Base-by-base conservation (phyloP, 352 stramenopile genomes). In the Globisporangium ultimum region DNA sequence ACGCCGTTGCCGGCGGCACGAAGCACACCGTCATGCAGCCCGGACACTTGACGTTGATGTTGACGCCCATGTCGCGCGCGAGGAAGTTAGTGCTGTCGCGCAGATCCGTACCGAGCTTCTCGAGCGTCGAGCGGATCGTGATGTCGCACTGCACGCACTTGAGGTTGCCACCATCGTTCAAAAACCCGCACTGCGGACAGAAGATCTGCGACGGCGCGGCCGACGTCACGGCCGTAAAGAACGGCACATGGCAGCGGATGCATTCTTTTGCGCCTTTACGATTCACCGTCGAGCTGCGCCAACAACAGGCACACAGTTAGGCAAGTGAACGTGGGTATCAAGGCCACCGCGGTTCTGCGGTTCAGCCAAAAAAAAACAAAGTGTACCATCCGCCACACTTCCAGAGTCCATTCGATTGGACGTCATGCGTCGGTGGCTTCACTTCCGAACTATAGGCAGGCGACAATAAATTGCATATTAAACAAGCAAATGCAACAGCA, bases 1-100 rank as follows among this genome's bases (percentile, higher is more conserved):
- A 87, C 20, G 84, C 82, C 0, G 84, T 91, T 11, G 84, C 81
- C 6, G 83, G 83, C 3, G 84, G 82, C 43, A 94, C 80, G 41
- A 73, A 80, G 73, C 84, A 94, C 54, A 90, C 68, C 14, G 82
- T 66, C 32, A 84, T 61, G 55, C 84, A 94, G 32, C 84, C 84
- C 21, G 84, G 84, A 67, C 84, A 94, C 65, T 88, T 84, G 65
- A 94, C 82, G 64, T 89, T 76, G 61, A 94, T 89, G 64, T 92
- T 90, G 20, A 94, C 67, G 34, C 84, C 84, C 70, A 94, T 89
- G 62, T 94, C 82, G 28, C 84, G 70, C 24, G 80, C 84, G 15
- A 92, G 51, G 53, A 89, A 82, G 61, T 91, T 94, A 45, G 84
- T 92, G 55, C 80, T 91, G 64, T 92, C 82, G 41, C 71, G 77